phyloP scores from a whole-genome alignment of 192 early-diverging fungal genomes.

The Lunasporangiospora selenospora region DNA sequence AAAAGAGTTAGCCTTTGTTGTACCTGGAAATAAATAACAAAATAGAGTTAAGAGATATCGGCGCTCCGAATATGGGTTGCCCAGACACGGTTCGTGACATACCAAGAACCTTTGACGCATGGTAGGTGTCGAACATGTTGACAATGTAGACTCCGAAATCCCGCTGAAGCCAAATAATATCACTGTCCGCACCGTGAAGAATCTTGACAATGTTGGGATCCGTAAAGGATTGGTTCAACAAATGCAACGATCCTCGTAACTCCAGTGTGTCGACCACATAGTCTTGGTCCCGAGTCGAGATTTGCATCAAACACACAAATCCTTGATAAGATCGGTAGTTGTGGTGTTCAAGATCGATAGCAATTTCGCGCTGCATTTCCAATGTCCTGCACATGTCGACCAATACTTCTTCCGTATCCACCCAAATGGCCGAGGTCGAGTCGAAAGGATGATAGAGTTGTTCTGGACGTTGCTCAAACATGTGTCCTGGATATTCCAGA shows the following conservation, averaged over 20 bases:
- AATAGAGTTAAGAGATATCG: neutral
- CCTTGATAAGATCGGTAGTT: conserved; percentile 96
- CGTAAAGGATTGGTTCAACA: conserved; percentile 87
- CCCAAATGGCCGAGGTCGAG: conserved; percentile 74
- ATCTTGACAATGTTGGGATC: conserved; percentile 90
- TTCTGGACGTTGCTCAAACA: conserved; percentile 64
- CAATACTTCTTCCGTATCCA: conserved; percentile 82
- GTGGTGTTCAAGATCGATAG: conserved; percentile 97
- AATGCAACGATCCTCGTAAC: conserved; percentile 72
- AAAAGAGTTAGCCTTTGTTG: neutral
- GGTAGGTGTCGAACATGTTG: conserved; percentile 96
- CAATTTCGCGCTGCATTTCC: conserved; percentile 72
- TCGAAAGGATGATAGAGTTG: conserved; percentile 69
- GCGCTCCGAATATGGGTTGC: too few species aligned
- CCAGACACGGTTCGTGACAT: neutral
- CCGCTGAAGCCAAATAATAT: conserved; percentile 96
- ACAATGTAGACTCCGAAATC: conserved; percentile 98
- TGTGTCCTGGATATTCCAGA: conserved; percentile 72
- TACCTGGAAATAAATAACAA: neutral
- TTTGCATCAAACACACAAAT: conserved; percentile 93
- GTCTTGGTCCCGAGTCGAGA: conserved; percentile 88
- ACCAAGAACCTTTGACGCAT: conserved; percentile 86
- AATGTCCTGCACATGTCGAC: conserved; percentile 68
- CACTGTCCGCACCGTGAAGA: conserved; percentile 96
- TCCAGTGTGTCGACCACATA: conserved; percentile 90